Conservation (phyloP, 768 basidiomycete genomes). For the Leccinellum luteum region DNA sequence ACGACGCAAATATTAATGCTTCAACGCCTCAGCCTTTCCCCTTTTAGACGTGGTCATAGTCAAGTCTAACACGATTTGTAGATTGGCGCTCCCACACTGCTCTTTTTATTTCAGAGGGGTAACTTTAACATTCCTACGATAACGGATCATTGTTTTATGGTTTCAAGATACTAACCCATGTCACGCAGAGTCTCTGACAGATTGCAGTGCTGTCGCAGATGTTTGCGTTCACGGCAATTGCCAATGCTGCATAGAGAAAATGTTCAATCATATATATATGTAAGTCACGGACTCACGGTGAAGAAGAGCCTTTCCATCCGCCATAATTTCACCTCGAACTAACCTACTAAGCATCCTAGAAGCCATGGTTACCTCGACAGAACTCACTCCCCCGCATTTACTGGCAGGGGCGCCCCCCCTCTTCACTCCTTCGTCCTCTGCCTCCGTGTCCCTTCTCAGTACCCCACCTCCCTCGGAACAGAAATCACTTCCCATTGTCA, state of each 20-base stretch:
- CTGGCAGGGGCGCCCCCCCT: not conserved
- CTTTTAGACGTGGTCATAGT: no score
- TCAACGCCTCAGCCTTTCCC: no score
- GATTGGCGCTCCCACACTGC: not conserved
- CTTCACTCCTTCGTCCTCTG: not conserved
- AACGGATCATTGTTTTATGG: not conserved
- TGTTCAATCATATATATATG: not conserved
- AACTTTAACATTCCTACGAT: not conserved
- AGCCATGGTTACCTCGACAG: slow-evolving; percentile 1
- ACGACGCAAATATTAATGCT: no score
- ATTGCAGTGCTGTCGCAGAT: no score
- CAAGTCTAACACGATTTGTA: no score
- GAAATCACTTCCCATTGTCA: not conserved
- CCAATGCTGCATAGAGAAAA: not conserved
- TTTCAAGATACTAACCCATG: not conserved
- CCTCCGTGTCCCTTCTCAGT: slow-evolving; percentile 3
- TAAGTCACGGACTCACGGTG: no score
- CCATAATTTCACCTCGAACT: not conserved
- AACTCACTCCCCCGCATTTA: not conserved
- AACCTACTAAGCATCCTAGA: not conserved
- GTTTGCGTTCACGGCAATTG: not conserved
- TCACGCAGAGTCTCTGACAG: not conserved
- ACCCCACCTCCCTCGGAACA: slow-evolving; percentile 1
- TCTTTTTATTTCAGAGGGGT: not conserved
- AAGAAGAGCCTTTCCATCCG: not conserved